A percentile compares a stretch with the other conserved stretches of the same genome.
These are phyloP conservation scores for Sclerotinia subarctica DNA, from an alignment of 2,329 filamentous ascomycete genomes.

Conservation along the genomic window DNA sequence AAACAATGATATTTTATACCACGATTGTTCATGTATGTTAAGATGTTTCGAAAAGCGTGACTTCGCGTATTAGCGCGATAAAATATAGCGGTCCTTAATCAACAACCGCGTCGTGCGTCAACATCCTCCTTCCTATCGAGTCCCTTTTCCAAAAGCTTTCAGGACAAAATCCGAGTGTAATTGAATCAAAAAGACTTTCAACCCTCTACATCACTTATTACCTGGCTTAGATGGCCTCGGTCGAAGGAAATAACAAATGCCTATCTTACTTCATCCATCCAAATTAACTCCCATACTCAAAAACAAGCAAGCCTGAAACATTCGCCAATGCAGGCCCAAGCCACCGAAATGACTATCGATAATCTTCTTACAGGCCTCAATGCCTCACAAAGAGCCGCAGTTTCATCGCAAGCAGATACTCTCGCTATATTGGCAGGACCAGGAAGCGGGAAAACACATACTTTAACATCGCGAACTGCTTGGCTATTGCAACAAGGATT, in stretches of 20 bases:
- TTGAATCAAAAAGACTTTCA: too few relatives aligned
- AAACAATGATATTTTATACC: too few relatives aligned
- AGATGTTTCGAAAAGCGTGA: neutral
- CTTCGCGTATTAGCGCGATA: slow-evolving; percentile 6
- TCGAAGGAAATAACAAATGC: neutral
- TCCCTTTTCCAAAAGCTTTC: neutral
- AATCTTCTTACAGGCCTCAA: slow-evolving; percentile 59
- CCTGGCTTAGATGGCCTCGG: neutral
- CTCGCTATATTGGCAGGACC: slow-evolving; percentile 66
- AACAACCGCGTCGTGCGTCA: neutral
- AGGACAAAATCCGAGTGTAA: neutral
- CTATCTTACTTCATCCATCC: neutral
- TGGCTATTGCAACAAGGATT: slow-evolving; percentile 76
- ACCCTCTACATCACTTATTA: neutral
- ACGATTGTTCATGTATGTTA: neutral
- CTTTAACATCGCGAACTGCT: slow-evolving; percentile 85
- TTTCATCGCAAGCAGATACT: slow-evolving; percentile 56
- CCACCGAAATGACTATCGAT: slow-evolving; percentile 32
- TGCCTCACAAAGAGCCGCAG: slow-evolving; percentile 59
- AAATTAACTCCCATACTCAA: slow-evolving; percentile 1
- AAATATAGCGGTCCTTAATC: neutral
- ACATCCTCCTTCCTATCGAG: neutral
- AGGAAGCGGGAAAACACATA: slow-evolving; percentile 88
- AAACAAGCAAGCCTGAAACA: neutral
- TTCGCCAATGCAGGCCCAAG: neutral